Percentiles rank a stretch among this genome's conserved stretches.
These are phyloP conservation scores for Venustampulla echinocandica DNA, from an alignment of 495 filamentous ascomycete species.

Conservation along the genomic window DNA sequence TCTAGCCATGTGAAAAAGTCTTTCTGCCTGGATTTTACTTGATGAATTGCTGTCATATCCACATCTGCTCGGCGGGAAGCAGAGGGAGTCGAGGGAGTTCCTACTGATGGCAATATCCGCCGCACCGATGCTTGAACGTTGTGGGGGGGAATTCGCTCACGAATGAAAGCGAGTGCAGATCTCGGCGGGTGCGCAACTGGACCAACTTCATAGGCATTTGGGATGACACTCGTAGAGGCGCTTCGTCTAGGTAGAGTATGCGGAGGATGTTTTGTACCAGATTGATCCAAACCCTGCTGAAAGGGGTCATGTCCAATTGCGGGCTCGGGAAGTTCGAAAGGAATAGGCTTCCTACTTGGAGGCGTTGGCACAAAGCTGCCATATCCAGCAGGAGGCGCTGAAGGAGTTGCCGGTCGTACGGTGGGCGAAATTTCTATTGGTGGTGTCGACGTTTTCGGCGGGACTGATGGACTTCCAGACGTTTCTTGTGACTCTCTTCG, in stretches of 20 bases:
- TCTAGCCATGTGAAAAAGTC: conserved; percentile 79
- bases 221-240: conserved; percentile 14
- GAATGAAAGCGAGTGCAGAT: conserved; percentile 25
- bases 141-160: conserved; percentile 25
- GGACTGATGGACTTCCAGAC: conserved; percentile 9
- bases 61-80: conserved; percentile 36
- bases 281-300: background rate
- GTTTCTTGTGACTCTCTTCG: conserved; percentile 1
- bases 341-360: conserved; percentile 30
- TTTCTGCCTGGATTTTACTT: conserved; percentile 47
- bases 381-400: conserved; percentile 39
- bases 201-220: conserved; percentile 35
- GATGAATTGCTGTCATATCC: conserved; percentile 36
- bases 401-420: background rate
- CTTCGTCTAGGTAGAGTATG: background rate
- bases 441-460: conserved; percentile 16
- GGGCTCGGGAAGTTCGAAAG: conserved; percentile 63
- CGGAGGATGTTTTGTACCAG: background rate
- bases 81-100: conserved; percentile 21
- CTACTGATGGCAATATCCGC: conserved; percentile 33
- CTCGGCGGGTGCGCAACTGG: conserved; percentile 25
- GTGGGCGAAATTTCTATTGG: conserved; percentile 26
- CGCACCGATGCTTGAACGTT: conserved; percentile 23
- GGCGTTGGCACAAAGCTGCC: conserved; percentile 68
- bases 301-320: conserved; percentile 38